phyloP scores from a whole-genome alignment of 768 basidiomycete genomes.

The Suillus placidus region DNA sequence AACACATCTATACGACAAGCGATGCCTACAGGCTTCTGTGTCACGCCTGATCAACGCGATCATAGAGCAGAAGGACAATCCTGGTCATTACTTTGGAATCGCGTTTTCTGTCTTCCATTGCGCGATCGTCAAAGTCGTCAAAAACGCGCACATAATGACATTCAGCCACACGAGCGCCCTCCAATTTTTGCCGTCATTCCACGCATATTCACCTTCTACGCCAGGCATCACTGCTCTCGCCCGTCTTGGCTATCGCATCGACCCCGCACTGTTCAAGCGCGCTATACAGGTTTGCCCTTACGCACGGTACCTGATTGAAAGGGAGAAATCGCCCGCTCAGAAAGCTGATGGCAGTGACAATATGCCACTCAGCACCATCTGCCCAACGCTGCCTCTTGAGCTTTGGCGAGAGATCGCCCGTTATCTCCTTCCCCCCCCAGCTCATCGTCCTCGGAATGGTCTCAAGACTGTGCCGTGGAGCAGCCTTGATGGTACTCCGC shows the following conservation, averaged over 20 bases:
- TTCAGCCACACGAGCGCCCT: slow-evolving; percentile 7
- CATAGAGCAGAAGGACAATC: neutral
- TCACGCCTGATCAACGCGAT: slow-evolving; percentile 1
- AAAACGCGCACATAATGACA: neutral
- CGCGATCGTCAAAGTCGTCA: slow-evolving; percentile 1
- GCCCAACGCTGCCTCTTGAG: neutral
- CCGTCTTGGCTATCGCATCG: slow-evolving; percentile 4
- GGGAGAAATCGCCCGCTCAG: neutral
- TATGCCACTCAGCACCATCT: too few relatives aligned
- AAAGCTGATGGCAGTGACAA: neutral
- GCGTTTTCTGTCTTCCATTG: slow-evolving; percentile 6
- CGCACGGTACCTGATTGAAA: neutral
- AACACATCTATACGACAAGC: slow-evolving; percentile 5
- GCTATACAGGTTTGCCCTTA: neutral
- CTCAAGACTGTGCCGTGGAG: neutral
- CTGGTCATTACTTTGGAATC: slow-evolving; percentile 1
- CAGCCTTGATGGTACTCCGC: neutral
- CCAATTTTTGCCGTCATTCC: slow-evolving; percentile 8
- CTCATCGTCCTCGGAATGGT: neutral
- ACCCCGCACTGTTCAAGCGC: neutral
- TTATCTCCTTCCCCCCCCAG: neutral
- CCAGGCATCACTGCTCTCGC: slow-evolving; percentile 10
- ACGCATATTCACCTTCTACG: slow-evolving; percentile 1
- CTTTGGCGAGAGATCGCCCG: neutral
- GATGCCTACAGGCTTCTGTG: slow-evolving; percentile 2